Conservation (phyloP, 148 eudicot species). For the Linanthus parryae region DNA sequence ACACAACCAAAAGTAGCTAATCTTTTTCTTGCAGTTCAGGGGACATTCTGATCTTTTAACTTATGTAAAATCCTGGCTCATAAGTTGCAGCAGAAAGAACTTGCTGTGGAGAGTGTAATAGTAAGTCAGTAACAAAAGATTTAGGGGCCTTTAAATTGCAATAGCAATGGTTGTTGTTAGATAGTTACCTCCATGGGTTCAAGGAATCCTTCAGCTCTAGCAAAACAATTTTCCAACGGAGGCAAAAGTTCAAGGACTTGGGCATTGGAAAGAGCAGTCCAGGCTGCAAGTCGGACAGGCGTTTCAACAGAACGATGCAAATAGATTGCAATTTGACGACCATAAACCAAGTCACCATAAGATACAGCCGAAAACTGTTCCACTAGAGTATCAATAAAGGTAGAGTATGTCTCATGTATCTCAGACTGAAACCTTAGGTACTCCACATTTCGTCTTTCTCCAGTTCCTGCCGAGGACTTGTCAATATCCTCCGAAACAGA, state of each 20-base stretch:
- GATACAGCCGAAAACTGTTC: constrained; percentile 90
- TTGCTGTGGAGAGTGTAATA: too few relatives aligned
- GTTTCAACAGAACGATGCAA: constrained; percentile 62
- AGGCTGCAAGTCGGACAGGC: constrained; percentile 63
- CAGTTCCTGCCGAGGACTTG: constrained; percentile 10
- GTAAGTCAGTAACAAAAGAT: too few relatives aligned
- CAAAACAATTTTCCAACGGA: constrained; percentile 49
- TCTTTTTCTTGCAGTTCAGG: too few relatives aligned
- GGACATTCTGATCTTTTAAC: too few relatives aligned
- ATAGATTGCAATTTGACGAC: constrained; percentile 74
- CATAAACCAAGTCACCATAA: constrained; percentile 70
- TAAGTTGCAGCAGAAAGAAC: too few relatives aligned
- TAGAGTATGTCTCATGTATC: constrained; percentile 70
- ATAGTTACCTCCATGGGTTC: constrained; percentile 72
- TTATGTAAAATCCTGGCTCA: too few relatives aligned
- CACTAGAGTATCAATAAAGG: constrained; percentile 70
- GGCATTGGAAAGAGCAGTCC: constrained; percentile 70
- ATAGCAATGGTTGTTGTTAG: constrained; percentile 1
- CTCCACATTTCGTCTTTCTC: constrained; percentile 13
- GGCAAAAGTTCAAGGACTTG: constrained; percentile 88
- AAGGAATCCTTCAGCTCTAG: constrained; percentile 63
- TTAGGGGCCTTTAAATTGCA: neutral
- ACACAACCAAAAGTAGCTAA: too few relatives aligned
- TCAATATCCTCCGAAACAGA: constrained; percentile 1
- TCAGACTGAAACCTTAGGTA: constrained; percentile 57